These are phyloP conservation scores for Salvia splendens DNA, from an alignment of 257 asterid genomes.

Conservation along the genomic window DNA sequence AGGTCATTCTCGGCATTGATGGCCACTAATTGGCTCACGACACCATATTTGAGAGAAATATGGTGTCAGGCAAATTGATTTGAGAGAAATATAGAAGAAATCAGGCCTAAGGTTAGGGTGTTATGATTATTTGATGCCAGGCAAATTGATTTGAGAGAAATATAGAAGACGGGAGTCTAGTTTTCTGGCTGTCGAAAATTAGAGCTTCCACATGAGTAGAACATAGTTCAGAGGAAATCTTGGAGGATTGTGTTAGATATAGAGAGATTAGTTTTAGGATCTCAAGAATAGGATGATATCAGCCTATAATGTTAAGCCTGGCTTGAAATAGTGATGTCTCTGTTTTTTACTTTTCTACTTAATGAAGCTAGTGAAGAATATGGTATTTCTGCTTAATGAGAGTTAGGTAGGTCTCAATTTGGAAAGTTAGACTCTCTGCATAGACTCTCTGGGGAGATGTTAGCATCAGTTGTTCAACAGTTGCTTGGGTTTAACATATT, in stretches of 20 bases:
- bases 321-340: constrained; percentile 4
- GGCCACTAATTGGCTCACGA: not conserved
- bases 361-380: not conserved
- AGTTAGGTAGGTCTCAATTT: not conserved
- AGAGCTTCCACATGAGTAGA: not conserved
- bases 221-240: not conserved
- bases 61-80: no score
- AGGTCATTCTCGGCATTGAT: not conserved
- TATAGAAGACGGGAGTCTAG: not conserved
- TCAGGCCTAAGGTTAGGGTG: not conserved
- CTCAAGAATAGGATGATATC: not conserved
- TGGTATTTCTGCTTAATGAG: not conserved
- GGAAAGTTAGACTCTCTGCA: not conserved
- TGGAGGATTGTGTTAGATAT: not conserved
- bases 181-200: not conserved
- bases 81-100: no score
- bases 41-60: not conserved
- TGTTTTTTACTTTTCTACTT: not conserved
- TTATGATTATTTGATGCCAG: not conserved
- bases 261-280: not conserved
- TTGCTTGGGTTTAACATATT: not conserved
- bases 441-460: not conserved
- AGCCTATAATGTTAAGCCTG: not conserved
- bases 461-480: not conserved
- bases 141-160: not conserved